A percentile compares a stretch with the other conserved stretches of the same genome.
Evolutionary conservation across 768 basidiomycete species (phyloP).

Genomic region (Lentinus tigrinus): DNA sequence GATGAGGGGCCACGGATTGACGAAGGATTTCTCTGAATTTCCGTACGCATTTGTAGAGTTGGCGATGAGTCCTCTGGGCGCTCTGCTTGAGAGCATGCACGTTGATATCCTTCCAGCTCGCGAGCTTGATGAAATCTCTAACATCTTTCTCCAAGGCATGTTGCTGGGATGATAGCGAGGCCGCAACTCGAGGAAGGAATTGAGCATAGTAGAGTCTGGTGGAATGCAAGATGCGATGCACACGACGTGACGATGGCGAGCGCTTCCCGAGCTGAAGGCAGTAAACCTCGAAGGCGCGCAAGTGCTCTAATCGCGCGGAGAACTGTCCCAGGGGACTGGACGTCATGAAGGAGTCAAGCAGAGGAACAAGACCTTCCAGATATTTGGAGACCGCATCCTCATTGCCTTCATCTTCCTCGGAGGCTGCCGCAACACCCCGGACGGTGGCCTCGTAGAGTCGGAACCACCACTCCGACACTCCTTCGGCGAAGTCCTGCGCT

Average conservation of each 20-base stretch:
- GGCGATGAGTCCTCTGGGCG: slow-evolving; percentile 85
- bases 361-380: slow-evolving; percentile 64
- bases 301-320: slow-evolving; percentile 58
- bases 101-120: slow-evolving; percentile 98
- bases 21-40: slow-evolving; percentile 91
- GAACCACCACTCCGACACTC: slow-evolving; percentile 84
- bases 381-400: slow-evolving; percentile 44
- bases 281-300: slow-evolving; percentile 66
- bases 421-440: slow-evolving; percentile 55
- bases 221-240: slow-evolving; percentile 58
- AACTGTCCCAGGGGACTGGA: slow-evolving; percentile 86
- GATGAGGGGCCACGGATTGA: slow-evolving; percentile 48
- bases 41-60: slow-evolving; percentile 85
- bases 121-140: slow-evolving; percentile 84
- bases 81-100: slow-evolving; percentile 91
- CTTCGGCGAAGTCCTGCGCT: slow-evolving; percentile 41
- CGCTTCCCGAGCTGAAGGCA: slow-evolving; percentile 33
- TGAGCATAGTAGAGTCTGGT: slow-evolving; percentile 64
- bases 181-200: slow-evolving; percentile 47
- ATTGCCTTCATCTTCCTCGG: slow-evolving; percentile 35
- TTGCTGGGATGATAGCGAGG: slow-evolving; percentile 56
- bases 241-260: slow-evolving; percentile 29
- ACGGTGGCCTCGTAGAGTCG: slow-evolving; percentile 78
- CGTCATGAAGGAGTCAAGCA: slow-evolving; percentile 78
- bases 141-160: slow-evolving; percentile 74